Percentiles rank a stretch among this genome's conserved stretches.
Conservation (phyloP, 495 filamentous ascomycete species). For the Poronia punctata region DNA sequence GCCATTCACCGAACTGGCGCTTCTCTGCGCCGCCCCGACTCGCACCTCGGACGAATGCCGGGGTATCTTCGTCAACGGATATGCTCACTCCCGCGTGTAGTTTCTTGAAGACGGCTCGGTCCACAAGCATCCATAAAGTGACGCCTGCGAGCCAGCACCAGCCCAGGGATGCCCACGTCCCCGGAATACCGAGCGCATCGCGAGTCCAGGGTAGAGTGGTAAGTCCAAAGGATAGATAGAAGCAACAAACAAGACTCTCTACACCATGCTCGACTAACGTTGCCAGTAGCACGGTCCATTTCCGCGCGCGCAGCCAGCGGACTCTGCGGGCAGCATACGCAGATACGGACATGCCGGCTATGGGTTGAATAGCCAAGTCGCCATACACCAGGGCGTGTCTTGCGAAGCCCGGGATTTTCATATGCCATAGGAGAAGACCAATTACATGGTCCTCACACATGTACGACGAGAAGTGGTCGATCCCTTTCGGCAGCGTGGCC, state of each 20-base stretch:
- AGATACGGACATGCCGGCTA: constrained; percentile 67
- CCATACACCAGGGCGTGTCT: constrained; percentile 81
- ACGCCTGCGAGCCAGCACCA: constrained; percentile 61
- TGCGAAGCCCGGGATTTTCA: constrained; percentile 48
- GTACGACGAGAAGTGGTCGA: constrained; percentile 89
- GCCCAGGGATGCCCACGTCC: constrained; percentile 63
- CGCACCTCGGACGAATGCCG: constrained; percentile 57
- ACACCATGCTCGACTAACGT: constrained; percentile 93
- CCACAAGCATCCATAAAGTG: constrained; percentile 61
- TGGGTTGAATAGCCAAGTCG: constrained; percentile 85
- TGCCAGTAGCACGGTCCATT: constrained; percentile 84
- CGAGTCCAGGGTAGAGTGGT: constrained; percentile 65
- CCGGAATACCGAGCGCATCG: constrained; percentile 44
- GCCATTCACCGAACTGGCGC: constrained; percentile 61
- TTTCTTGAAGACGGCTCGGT: constrained; percentile 64
- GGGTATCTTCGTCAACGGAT: constrained; percentile 66
- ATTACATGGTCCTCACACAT: constrained; percentile 99
- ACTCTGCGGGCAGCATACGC: constrained; percentile 79
- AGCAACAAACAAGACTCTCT: constrained; percentile 76
- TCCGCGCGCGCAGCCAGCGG: constrained; percentile 87
- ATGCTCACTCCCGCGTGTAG: constrained; percentile 65
- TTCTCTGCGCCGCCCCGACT: constrained; percentile 32
- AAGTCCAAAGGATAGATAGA: constrained; percentile 70
- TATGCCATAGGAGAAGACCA: constrained; percentile 82
- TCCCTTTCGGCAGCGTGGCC: constrained; percentile 51